These are phyloP conservation scores for Epichloe gansuensis DNA, from an alignment of 2,329 filamentous ascomycete genomes.

Conservation along the genomic window DNA sequence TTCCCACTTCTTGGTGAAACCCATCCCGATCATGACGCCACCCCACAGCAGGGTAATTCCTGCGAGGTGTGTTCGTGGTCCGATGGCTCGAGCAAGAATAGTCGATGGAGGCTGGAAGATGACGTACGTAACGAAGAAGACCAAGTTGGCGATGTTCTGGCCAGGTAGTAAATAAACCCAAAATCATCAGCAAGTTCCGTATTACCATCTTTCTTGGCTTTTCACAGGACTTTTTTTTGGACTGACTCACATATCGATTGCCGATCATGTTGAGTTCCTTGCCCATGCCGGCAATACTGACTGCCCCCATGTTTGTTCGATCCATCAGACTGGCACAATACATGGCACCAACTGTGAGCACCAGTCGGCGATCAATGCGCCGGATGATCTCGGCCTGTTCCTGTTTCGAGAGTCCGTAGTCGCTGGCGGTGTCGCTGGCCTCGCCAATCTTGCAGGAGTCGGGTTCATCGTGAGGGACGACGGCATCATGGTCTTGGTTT, in stretches of 20 bases:
- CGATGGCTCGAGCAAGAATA: slow-evolving; percentile 52
- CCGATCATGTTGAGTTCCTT: slow-evolving; percentile 32
- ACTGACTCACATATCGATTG: slow-evolving; percentile 29
- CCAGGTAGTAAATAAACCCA: too few species aligned
- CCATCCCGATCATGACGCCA: slow-evolving; percentile 50
- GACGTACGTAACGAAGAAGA: slow-evolving; percentile 65
- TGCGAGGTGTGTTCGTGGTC: slow-evolving; percentile 44
- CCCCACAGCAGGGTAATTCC: slow-evolving; percentile 47
- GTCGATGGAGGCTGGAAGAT: slow-evolving; percentile 61
- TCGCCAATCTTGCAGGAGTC: slow-evolving; percentile 17
- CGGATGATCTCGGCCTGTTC: slow-evolving; percentile 58
- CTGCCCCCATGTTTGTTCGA: slow-evolving; percentile 61
- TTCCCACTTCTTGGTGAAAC: slow-evolving; percentile 41
- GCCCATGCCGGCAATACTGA: slow-evolving; percentile 55
- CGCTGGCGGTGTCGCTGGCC: slow-evolving; percentile 32
- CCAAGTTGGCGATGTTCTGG: slow-evolving; percentile 51
- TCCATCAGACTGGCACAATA: slow-evolving; percentile 72
- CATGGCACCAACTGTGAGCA: slow-evolving; percentile 48
- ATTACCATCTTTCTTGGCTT: not conserved
- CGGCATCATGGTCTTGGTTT: slow-evolving; percentile 11
- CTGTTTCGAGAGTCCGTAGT: slow-evolving; percentile 38
- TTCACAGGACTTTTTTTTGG: not conserved
- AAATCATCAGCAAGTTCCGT: not conserved
- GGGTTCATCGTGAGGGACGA: slow-evolving; percentile 11
- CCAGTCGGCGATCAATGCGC: slow-evolving; percentile 53